Base-by-base conservation (phyloP, 2,329 filamentous ascomycete genomes). In the Talaromyces sp. region DNA sequence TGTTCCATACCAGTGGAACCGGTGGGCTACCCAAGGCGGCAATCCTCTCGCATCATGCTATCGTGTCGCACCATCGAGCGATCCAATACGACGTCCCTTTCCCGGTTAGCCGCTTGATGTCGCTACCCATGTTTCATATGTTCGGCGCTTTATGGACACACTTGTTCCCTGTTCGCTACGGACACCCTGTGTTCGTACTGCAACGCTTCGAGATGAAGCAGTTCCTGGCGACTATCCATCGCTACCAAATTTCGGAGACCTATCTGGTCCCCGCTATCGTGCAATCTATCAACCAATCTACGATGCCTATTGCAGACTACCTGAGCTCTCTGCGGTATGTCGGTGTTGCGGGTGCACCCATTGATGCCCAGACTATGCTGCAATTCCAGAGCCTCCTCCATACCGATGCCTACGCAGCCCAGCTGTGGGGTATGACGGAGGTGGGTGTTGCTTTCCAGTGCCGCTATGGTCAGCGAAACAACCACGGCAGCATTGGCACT, bases 11-110 rank as follows among this genome's bases (percentile, higher is more conserved):
- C 55, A 82, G 78, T 41, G 84, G 84, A 1, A 86, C 84, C 0
- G 85, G 83, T 1, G 82, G 82, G 1, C 66, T 86, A 3, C 83
- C 84, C 5, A 87, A 86, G 64, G 82, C 81, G 0, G 82, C 83
- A 4, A 74, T 80, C 58, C 68, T 86, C 47, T 80, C 82, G 0
- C 85, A 87, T 64, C 72, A 78, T 57, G 84, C 85, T 41, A 75
- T 85, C 39, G 72, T 83, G 17, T 80, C 83, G 1, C 79, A 84
- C 64, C 74, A 52, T 58, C 70, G 52, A 65, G 74, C 37, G 68
- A 78, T 63, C 67, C 72, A 64, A 60, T 77, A 61, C 49, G 70
- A 65, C 47, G 77, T 53, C 41, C 79, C 55, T 13, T 79, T 61
- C 55, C 60, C 73, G 36, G 72, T 76, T 6, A 73, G 70, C 27